Evolutionary conservation across 2,329 filamentous ascomycete species (phyloP), one percentile per base, ranked within the genome.

Genomic region (Arthrinium phaeospermum): DNA sequence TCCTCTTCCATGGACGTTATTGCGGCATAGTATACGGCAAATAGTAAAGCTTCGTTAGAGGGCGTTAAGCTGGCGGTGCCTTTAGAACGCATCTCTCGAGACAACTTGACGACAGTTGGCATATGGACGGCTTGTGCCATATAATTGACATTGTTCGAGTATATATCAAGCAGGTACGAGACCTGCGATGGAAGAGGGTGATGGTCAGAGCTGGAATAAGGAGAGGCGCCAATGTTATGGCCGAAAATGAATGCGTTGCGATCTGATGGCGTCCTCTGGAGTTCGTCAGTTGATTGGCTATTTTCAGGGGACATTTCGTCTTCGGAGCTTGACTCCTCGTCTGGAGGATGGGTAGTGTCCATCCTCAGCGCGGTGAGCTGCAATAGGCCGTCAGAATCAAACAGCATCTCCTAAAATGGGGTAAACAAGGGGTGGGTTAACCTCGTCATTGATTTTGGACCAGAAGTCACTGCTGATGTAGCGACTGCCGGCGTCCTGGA

Each of bases 1-100:
- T 89, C 86, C 4, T 88, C 86, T 13, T 89, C 87, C 87, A 90
- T 88, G 0, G 88, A 89, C 0, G 83, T 85, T 8, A 90, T 79
- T 0, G 88, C 85, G 0, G 87, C 85, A 74, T 89, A 90, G 78
- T 89, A 90, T 7, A 91, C 88, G 0, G 88, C 81, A 75, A 90
- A 89, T 77, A 90, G 79, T 61, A 91, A 76, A 1, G 88, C 87
- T 72, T 90, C 86, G 64, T 87, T 83, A 3, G 83, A 79, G 1
- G 85, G 83, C 0, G 82, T 80, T 0, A 87, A 75, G 14, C 57
- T 64, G 4, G 71, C 71, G 2, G 78, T 76, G 37, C 81, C 77
- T 45, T 77, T 71, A n/a, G 76, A 78, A 1, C 82, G 83, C 24
- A 79, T 74, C 37, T 81, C 79, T 3, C 82, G 81, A 8, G 83